phyloP scores from a whole-genome alignment of 495 filamentous ascomycete genomes.

The Cudoniella acicularis region DNA sequence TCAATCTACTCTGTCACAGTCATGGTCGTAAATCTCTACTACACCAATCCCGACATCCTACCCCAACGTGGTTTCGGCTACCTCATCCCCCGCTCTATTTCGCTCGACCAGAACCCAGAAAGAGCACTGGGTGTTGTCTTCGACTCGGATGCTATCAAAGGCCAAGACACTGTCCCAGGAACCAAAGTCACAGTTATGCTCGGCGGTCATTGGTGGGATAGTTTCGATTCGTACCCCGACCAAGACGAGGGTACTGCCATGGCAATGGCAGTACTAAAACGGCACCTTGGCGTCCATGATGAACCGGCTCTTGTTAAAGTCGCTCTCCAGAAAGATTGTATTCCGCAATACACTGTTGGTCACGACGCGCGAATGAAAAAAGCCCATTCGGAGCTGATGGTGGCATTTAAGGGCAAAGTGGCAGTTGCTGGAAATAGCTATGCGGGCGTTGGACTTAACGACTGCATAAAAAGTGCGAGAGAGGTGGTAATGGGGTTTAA shows the following conservation, averaged over 20 bases:
- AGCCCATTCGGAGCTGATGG: constrained; percentile 51
- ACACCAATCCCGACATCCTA: constrained; percentile 57
- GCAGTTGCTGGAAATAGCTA: constrained; percentile 81
- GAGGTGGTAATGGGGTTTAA: constrained; percentile 19
- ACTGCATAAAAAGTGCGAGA: constrained; percentile 22
- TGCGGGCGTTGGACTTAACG: constrained; percentile 32
- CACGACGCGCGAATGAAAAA: constrained; percentile 61
- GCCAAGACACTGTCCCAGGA: constrained; percentile 43
- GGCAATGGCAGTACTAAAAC: constrained; percentile 61
- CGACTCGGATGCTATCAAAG: constrained; percentile 61
- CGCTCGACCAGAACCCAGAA: constrained; percentile 73
- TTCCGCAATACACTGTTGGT: constrained; percentile 84
- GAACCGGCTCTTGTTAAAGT: constrained; percentile 52
- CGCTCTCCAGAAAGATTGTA: constrained; percentile 69
- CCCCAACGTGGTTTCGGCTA: constrained; percentile 80
- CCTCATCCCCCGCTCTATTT: constrained; percentile 71
- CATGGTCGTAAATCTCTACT: constrained; percentile 91
- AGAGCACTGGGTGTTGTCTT: constrained; percentile 86
- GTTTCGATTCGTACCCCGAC: constrained; percentile 45
- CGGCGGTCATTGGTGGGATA: constrained; percentile 90
- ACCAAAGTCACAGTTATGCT: constrained; percentile 95
- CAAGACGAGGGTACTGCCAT: constrained; percentile 60
- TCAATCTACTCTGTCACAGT: constrained; percentile 69
- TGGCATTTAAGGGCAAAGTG: constrained; percentile 59
- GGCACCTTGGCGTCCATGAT: constrained; percentile 68